Evolutionary conservation across 106 monocot genomes (phyloP), one percentile per base, ranked within the genome.

Genomic region (Chionographis japonica): DNA sequence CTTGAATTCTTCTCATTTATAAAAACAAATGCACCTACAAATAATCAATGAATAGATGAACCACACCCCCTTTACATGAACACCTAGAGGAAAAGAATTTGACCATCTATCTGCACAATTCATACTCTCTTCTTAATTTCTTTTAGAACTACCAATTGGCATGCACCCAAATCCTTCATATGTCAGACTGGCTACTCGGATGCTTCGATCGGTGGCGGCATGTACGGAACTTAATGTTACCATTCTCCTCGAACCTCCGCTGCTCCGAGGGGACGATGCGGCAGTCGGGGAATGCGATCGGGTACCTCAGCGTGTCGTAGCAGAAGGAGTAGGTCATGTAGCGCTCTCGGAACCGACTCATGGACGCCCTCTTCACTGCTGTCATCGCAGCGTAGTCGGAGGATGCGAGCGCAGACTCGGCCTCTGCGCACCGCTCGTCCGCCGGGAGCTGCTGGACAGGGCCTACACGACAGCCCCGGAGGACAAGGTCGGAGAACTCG

Each of bases 271-370:
- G 43, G 14, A 62, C 20, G 55, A 72, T 53, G 54, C 77, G 60
- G 68, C 85, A 85, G 50, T 85, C 85, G 4, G 81, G 85, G 37
- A 85, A 74, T 3, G 62, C 8, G 10, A 15, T 12, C 10, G 74
- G 53, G 36, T 85, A 85, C 41, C 85, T 64, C 15, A 66, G 17
- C 51, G 56, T 13, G 68, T 85, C 85, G 37, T 81, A 77, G 64
- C 85, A 85, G 43, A 77, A 65, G 12, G 76, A 74, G 67, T 85
- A 85, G 6, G 64, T 85, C 81, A 85, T 61, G 57, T 81, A 70
- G 8, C 50, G 40, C 17, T 62, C 50, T 16, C 85, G 62, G 55
- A 77, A 85, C 37, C 58, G 59, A 10, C 65, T 63, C 85, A 85
- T 85, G 43, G 68, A 58, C 14, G 52, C 16, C 19, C 77, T 66